Evolutionary conservation across 495 filamentous ascomycete species (phyloP).

Genomic region (Poronia punctata): DNA sequence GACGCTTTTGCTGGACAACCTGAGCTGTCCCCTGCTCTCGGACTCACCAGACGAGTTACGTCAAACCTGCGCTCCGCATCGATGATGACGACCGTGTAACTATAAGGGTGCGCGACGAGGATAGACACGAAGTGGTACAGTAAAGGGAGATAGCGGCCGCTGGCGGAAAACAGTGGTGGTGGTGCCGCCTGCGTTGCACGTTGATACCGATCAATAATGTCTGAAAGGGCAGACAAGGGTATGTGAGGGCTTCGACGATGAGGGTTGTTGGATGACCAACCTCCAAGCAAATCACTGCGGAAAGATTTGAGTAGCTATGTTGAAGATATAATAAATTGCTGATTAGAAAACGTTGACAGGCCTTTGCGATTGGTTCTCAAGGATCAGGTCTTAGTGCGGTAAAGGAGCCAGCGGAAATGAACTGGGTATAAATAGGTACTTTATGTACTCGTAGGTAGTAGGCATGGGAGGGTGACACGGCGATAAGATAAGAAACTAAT

Average conservation of each 20-base stretch:
- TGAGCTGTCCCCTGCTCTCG: background rate
- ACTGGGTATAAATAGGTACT: no score
- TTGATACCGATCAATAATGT: conserved; percentile 31
- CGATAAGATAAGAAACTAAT: conserved; percentile 24
- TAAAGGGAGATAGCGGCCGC: conserved; percentile 55
- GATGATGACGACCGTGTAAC: conserved; percentile 57
- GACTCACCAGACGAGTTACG: conserved; percentile 43
- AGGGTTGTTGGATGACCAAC: conserved; percentile 7
- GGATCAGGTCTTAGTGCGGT: background rate
- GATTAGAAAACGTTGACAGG: background rate
- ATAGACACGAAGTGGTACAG: conserved; percentile 58
- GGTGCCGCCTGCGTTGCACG: conserved; percentile 28
- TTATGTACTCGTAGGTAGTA: no score
- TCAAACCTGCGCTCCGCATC: conserved; percentile 67
- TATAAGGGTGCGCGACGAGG: conserved; percentile 47
- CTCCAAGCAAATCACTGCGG: conserved; percentile 38
- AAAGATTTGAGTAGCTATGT: conserved; percentile 41
- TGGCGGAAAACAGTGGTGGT: conserved; percentile 27
- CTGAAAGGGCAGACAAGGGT: conserved; percentile 35
- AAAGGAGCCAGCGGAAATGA: no score
- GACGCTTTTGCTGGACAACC: conserved; percentile 14
- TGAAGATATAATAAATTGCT: no score
- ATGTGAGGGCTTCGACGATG: conserved; percentile 22
- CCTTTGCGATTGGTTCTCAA: background rate
- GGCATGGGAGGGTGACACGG: background rate